Conservation (phyloP, 208 protist genomes). For the Borovskyia barvae region DNA sequence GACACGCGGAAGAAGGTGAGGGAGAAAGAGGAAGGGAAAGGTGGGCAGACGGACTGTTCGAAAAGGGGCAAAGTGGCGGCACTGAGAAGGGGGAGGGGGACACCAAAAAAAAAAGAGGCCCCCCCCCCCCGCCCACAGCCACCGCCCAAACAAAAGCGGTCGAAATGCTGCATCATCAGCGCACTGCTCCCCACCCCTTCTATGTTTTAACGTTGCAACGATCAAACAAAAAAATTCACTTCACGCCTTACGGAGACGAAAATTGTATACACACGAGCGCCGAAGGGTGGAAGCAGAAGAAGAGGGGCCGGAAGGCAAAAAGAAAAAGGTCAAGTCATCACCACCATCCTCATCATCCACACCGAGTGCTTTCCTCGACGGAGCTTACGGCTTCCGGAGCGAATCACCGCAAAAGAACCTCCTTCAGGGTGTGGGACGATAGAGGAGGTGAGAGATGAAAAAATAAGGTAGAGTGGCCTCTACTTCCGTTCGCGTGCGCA, state of each 20-base stretch:
- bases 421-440: neutral
- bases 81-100: neutral
- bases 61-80: conserved; percentile 7
- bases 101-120: neutral
- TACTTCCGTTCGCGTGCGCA: neutral
- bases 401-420: no score
- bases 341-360: no score
- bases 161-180: no score
- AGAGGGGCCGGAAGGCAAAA: conserved; percentile 1
- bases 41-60: neutral
- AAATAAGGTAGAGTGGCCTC: neutral
- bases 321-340: neutral
- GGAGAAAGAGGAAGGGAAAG: conserved; percentile 1
- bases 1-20: no score
- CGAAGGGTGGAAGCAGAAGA: conserved; percentile 1
- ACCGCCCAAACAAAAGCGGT: no score
- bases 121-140: neutral
- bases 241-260: no score
- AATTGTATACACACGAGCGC: neutral
- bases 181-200: no score
- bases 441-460: neutral
- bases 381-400: no score
- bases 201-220: no score
- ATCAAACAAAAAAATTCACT: no score
- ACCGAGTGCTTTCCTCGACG: no score